Conservation (phyloP, 1,284 basidiomycete species). For the Sporisorium graminicola region DNA sequence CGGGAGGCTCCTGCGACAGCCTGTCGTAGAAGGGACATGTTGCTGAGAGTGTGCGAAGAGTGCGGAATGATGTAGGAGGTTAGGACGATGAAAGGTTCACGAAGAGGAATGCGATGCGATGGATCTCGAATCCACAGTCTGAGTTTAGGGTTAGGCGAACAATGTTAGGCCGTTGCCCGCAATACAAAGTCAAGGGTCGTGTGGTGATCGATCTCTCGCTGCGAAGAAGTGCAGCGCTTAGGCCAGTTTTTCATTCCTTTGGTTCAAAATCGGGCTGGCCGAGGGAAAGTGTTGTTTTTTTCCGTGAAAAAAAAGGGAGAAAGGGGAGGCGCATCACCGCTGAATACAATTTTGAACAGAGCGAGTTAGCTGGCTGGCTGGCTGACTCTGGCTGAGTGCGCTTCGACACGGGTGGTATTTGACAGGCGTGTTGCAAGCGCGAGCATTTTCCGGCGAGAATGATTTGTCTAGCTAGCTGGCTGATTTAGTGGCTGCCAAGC, state of each 20-base stretch:
- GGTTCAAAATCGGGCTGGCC: background rate
- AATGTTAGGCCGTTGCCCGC: slow-evolving; percentile 26
- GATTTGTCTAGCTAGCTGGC: background rate
- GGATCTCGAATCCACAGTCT: background rate
- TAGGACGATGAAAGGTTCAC: background rate
- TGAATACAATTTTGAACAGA: slow-evolving; percentile 8
- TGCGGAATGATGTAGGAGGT: background rate
- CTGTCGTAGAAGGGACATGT: slow-evolving; percentile 51
- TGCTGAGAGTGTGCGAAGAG: background rate
- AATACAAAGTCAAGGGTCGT: background rate
- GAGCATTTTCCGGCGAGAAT: background rate
- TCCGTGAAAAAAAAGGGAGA: background rate
- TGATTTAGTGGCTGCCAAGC: background rate
- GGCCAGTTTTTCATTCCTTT: slow-evolving; percentile 9
- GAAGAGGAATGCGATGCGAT: slow-evolving; percentile 28
- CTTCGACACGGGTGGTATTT: slow-evolving; percentile 9
- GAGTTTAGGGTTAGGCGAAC: background rate
- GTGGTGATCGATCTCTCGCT: slow-evolving; percentile 19
- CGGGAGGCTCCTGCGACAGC: slow-evolving; percentile 39
- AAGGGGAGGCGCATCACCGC: background rate
- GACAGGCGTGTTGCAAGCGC: slow-evolving; percentile 11
- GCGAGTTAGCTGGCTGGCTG: background rate
- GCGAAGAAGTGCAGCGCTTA: slow-evolving; percentile 20
- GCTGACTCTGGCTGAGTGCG: slow-evolving; percentile 1
- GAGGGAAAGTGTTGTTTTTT: background rate